phyloP scores from a whole-genome alignment of 1,139 yeast species.

The Saccharomyces hybrid region DNA sequence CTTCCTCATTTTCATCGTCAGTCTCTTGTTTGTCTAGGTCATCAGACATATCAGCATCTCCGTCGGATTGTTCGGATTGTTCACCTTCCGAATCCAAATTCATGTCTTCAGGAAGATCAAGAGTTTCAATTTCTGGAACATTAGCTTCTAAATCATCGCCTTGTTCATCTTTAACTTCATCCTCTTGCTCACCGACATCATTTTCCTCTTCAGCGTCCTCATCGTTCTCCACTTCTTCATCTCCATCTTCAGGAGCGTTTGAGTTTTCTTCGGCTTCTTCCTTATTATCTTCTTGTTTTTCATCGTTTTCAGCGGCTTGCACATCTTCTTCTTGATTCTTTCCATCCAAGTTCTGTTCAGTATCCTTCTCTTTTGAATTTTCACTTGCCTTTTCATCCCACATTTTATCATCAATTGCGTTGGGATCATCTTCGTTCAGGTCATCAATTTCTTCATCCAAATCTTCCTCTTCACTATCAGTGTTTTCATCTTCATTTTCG shows the following conservation, averaged over 20 bases:
- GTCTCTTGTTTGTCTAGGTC: slow-evolving; percentile 30
- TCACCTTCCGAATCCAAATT: slow-evolving; percentile 54
- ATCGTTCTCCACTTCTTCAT: slow-evolving; percentile 36
- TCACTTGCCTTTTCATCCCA: slow-evolving; percentile 93
- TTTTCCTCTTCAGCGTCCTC: slow-evolving; percentile 44
- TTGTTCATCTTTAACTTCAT: slow-evolving; percentile 66
- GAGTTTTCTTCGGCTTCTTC: slow-evolving; percentile 25
- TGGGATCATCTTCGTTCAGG: slow-evolving; percentile 84
- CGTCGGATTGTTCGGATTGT: slow-evolving; percentile 17
- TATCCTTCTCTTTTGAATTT: slow-evolving; percentile 62
- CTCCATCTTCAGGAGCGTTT: slow-evolving; percentile 29
- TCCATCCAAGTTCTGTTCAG: slow-evolving; percentile 58
- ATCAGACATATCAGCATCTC: slow-evolving; percentile 29
- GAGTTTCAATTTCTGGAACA: slow-evolving; percentile 73
- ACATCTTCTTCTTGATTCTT: slow-evolving; percentile 48
- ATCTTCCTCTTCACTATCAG: slow-evolving; percentile 48
- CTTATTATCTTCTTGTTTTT: slow-evolving; percentile 30
- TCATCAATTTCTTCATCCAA: slow-evolving; percentile 88
- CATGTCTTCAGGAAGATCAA: slow-evolving; percentile 83
- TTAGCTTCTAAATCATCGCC: slow-evolving; percentile 61
- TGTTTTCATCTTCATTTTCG: slow-evolving; percentile 48
- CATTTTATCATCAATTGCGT: slow-evolving; percentile 95
- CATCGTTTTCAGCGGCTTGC: slow-evolving; percentile 53
- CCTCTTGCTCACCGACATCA: slow-evolving; percentile 73
- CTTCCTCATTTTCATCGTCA: slow-evolving; percentile 30